Percentiles rank a stretch among this genome's conserved stretches.
phyloP scores from a whole-genome alignment of 352 stramenopile genomes.

The Phytophthora vignae region DNA sequence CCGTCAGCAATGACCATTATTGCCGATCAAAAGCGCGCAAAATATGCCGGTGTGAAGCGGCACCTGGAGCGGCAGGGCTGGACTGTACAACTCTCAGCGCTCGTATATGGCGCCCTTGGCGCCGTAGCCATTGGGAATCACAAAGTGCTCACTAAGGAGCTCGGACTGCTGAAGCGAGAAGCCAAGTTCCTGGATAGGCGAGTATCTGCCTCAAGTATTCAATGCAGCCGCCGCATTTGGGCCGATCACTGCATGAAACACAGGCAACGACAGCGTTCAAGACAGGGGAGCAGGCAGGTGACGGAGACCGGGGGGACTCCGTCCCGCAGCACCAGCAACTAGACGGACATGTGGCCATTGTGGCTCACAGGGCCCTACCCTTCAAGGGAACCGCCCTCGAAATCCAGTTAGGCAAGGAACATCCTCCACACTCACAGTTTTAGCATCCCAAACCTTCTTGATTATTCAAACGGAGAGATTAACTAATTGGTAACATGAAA shows the following conservation, averaged over 20 bases:
- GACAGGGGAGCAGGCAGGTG: background rate
- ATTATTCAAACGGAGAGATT: background rate
- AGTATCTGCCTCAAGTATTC: background rate
- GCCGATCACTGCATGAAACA: background rate
- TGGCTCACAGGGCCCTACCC: background rate
- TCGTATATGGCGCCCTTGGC: too few relatives aligned
- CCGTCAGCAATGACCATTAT: too few relatives aligned
- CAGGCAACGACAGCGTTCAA: background rate
- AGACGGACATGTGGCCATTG: background rate
- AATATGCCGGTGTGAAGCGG: too few relatives aligned
- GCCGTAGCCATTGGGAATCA: background rate
- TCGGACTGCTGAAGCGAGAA: background rate
- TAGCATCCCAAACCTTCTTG: too few relatives aligned
- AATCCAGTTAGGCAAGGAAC: background rate
- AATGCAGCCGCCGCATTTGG: background rate
- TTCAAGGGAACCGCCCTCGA: background rate
- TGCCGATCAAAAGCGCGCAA: too few relatives aligned
- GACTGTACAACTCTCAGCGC: too few relatives aligned
- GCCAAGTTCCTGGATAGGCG: background rate
- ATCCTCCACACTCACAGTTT: background rate
- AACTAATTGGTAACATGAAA: background rate
- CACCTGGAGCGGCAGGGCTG: too few relatives aligned
- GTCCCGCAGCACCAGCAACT: background rate
- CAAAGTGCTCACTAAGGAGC: background rate
- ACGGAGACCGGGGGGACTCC: constrained; percentile 16